Evolutionary conservation across 164 flowering plant genomes (phyloP), one percentile per base, ranked within the genome.

Genomic region (Chloranthus sessilifolius): DNA sequence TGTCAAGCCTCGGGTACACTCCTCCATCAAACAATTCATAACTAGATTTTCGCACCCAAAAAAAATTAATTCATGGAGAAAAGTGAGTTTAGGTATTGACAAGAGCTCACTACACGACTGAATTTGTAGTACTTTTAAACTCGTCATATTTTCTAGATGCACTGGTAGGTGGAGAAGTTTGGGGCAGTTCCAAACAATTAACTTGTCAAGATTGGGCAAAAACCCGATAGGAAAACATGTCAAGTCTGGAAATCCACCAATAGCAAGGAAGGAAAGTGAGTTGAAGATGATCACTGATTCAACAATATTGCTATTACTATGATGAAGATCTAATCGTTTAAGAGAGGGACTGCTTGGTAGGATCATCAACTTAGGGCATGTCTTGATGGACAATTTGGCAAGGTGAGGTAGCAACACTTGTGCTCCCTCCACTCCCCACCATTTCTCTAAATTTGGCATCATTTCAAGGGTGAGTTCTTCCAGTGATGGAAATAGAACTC

Each of bases 221-320:
- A n/a, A n/a, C n/a, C n/a, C n/a, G n/a, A n/a, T n/a, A n/a, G n/a
- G n/a, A n/a, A n/a, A n/a, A n/a, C n/a, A n/a, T n/a, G n/a, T n/a
- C n/a, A n/a, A n/a, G n/a, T n/a, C n/a, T n/a, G n/a, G n/a, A n/a
- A n/a, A n/a, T n/a, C n/a, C n/a, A n/a, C n/a, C n/a, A n/a, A n/a
- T n/a, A n/a, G n/a, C n/a, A 36, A 62, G 60, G n/a, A 20, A 42
- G 16, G 60, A 55, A 22, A 62, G 51, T 43, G 50, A 55, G 10
- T 61, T 43, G 9, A 51, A 14, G 14, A 14, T 16, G 3, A 14
- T 27, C 46, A 45, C 19, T 43, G 47, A 62, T 7, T 19, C 22
- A 5, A 62, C 0, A 16, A 62, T 12, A 7, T 5, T 22, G 15
- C 26, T 7, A n/a, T 37, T 36, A 35, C 57, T 31, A 2, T 19